Base-by-base conservation (phyloP, 495 filamentous ascomycete genomes). In the Sphaerosporella brunnea region DNA sequence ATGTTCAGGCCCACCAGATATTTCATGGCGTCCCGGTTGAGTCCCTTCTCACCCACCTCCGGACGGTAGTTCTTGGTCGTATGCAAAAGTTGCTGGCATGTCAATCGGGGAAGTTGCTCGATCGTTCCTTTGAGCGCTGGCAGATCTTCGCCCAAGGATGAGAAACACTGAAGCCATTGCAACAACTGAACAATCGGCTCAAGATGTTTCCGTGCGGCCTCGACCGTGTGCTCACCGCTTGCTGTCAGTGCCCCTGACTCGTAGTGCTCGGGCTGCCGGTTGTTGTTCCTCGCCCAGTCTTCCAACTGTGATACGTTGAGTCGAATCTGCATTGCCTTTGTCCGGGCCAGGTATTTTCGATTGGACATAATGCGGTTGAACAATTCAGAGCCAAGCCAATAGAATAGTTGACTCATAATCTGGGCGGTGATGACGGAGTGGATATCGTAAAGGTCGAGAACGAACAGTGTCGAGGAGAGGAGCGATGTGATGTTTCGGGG, bases 301-400 rank as follows among this genome's bases (percentile, higher is more conserved):
- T 99, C 90, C 36, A 99, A 69, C 1, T 73, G 75, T 2, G 90
- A 96, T 21, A 96, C 77, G 61, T 99, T 99, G 84, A 99, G 94
- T 51, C 90, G 84, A 50, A 99, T 95, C 58, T 99, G 92, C 90
- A 99, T 96, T 4, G 90, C 90, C 62, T 99, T 99, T 11, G 90
- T 99, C 24, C 90, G 77, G 3, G 90, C 87, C 4, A 99, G 73
- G 57, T 95, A 99, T 62, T 86, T 84, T 48, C 84, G 79, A 51
- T 86, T 94, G 11, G 81, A 86, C 78, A 96, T 87, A 60, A 96
- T 84, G 50, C 92, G 84, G 61, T 99, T 99, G 68, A 99, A 99
- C 11, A 96, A 73, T 60, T 99, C 90, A 0, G 88, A 86, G 1
- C 90, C 79, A 11, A 99, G 72, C 90, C 90, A 99, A 64, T 94